These are phyloP conservation scores for Aaosphaeria pasadenensis DNA, from an alignment of 2,329 filamentous ascomycete genomes.

Conservation along the genomic window DNA sequence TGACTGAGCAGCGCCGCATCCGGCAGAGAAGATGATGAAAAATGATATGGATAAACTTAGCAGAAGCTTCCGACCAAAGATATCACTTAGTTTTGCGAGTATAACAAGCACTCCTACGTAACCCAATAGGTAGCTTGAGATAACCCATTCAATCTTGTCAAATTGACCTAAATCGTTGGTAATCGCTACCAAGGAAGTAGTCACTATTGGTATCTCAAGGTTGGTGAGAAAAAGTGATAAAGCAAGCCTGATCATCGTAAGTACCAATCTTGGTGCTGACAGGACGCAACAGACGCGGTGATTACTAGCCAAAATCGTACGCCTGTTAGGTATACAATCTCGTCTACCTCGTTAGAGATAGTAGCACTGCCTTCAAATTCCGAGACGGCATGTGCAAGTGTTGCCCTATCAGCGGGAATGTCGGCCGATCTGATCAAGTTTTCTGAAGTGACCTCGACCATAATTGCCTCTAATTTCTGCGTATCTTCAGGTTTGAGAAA, in stretches of 20 bases:
- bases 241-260: background rate
- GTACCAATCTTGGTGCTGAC: background rate
- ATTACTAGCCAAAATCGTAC: constrained; percentile 2
- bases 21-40: constrained; percentile 26
- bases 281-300: background rate
- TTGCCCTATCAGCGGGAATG: too few species aligned
- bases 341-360: background rate
- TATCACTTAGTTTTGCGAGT: constrained; percentile 30
- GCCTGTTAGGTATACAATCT: constrained; percentile 1
- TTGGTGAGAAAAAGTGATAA: constrained; percentile 25
- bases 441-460: too few species aligned
- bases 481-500: too few species aligned
- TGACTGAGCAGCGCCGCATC: constrained; percentile 26
- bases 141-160: constrained; percentile 26
- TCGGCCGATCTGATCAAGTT: too few species aligned
- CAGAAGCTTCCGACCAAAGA: constrained; percentile 23
- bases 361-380: background rate
- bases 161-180: constrained; percentile 28
- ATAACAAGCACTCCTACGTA: constrained; percentile 29
- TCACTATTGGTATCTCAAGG: constrained; percentile 32
- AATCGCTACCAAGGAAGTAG: constrained; percentile 30
- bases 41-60: constrained; percentile 20
- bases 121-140: constrained; percentile 29
- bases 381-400: too few species aligned
- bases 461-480: too few species aligned